Evolutionary conservation across 2,329 filamentous ascomycete species (phyloP).

Genomic region (Dothiorella sarmentorum): DNA sequence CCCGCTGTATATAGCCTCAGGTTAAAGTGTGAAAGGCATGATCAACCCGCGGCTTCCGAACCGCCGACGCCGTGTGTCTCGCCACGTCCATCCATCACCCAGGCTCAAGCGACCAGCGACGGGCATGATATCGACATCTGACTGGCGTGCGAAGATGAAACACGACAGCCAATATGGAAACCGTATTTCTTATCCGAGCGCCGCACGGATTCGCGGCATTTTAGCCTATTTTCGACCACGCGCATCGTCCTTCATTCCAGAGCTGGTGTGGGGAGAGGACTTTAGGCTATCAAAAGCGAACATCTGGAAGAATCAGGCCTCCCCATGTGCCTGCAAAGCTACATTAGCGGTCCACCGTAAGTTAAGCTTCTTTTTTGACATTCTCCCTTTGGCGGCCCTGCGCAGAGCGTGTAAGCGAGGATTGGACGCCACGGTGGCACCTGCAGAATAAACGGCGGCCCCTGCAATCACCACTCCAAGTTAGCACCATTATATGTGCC

Average conservation of each 20-base stretch:
- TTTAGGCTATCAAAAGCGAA: background rate
- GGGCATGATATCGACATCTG: background rate
- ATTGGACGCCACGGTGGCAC: conserved; percentile 2
- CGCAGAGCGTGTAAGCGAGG: background rate
- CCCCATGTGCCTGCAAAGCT: background rate
- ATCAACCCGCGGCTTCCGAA: conserved; percentile 8
- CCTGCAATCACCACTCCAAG: background rate
- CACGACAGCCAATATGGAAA: background rate
- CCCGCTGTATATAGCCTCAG: background rate
- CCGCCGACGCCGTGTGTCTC: conserved; percentile 8
- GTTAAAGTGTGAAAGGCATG: background rate
- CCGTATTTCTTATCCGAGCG: background rate
- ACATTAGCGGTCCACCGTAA: background rate
- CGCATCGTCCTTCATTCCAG: background rate
- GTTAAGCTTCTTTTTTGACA: background rate
- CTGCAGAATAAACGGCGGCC: background rate
- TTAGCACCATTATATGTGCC: conserved; percentile 5
- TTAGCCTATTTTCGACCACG: conserved; percentile 1
- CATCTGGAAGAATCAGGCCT: background rate
- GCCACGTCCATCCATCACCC: background rate
- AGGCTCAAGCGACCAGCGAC: background rate
- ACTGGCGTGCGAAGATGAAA: background rate
- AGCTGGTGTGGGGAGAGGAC: background rate
- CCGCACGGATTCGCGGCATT: background rate
- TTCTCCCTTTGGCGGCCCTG: background rate